Percentiles rank a stretch among this genome's conserved stretches.
phyloP scores from a whole-genome alignment of 306 rosid species.

The Astragalus glycyphyllos region DNA sequence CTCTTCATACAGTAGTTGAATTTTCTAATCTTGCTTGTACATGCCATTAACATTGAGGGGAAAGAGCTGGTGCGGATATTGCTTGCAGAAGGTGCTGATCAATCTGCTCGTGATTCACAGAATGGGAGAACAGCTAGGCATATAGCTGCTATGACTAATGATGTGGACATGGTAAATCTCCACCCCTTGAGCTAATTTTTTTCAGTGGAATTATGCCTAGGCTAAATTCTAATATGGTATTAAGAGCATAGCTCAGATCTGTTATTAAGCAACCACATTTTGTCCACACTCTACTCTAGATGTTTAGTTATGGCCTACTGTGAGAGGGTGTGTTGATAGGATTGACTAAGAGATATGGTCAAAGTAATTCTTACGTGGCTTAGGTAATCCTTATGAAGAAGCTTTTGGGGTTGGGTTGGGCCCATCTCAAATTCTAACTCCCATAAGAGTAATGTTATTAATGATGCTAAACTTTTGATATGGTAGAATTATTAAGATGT shows the following conservation, averaged over 20 bases:
- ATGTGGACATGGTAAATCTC: conserved; percentile 69
- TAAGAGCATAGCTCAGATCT: not conserved
- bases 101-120: conserved; percentile 83
- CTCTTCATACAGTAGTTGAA: conserved; percentile 9
- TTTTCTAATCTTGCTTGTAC: conserved; percentile 42
- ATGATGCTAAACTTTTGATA: conserved; percentile 10
- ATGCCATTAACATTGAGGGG: conserved; percentile 66
- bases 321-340: not conserved
- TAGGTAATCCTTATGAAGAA: not conserved
- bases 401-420: conserved; percentile 20
- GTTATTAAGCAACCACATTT: not conserved
- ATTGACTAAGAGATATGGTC: not conserved
- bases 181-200: not conserved
- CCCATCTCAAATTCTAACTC: not conserved
- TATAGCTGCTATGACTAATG: conserved; percentile 90
- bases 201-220: no score
- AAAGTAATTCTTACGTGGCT: conserved; percentile 12
- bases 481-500: not conserved
- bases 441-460: no score
- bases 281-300: not conserved
- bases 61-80: conserved; percentile 87
- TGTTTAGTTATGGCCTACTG: no score
- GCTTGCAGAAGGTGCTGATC: conserved; percentile 94
- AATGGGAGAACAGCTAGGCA: conserved; percentile 96
- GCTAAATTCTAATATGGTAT: not conserved